A percentile compares a stretch with the other conserved stretches of the same genome.
phyloP scores from a whole-genome alignment of 306 rosid genomes.

The Quillaja saponaria region DNA sequence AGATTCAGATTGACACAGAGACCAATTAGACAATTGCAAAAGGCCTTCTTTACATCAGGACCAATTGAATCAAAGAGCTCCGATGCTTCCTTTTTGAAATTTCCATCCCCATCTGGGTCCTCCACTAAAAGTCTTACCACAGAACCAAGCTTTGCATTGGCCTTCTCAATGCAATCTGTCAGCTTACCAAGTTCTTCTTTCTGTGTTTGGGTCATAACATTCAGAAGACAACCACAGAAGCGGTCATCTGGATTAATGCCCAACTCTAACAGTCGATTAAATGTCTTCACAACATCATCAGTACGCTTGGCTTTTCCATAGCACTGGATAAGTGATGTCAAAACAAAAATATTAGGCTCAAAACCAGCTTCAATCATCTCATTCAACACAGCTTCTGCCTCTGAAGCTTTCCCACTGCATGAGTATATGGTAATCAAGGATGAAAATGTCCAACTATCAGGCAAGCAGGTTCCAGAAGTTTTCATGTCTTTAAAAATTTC shows the following conservation, averaged over 20 bases:
- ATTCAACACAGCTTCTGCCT: slow-evolving; percentile 65
- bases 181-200: slow-evolving; percentile 68
- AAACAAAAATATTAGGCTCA: slow-evolving; percentile 65
- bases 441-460: slow-evolving; percentile 85
- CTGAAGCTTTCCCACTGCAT: slow-evolving; percentile 57
- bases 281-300: slow-evolving; percentile 76
- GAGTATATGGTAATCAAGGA: slow-evolving; percentile 82
- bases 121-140: slow-evolving; percentile 56
- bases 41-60: slow-evolving; percentile 60
- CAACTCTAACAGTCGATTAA: slow-evolving; percentile 53
- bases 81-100: slow-evolving; percentile 57
- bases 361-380: slow-evolving; percentile 80
- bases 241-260: slow-evolving; percentile 67
- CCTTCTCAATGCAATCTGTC: slow-evolving; percentile 57
- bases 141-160: slow-evolving; percentile 61
- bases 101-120: slow-evolving; percentile 41
- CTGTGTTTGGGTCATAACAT: slow-evolving; percentile 71
- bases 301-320: slow-evolving; percentile 79
- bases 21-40: slow-evolving; percentile 77
- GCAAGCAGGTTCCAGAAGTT: slow-evolving; percentile 52
- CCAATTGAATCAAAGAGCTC: slow-evolving; percentile 54
- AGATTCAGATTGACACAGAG: slow-evolving; percentile 64
- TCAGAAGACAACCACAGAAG: slow-evolving; percentile 84
- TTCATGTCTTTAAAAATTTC: slow-evolving; percentile 74
- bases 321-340: slow-evolving; percentile 84